Evolutionary conservation across 441 rosid species (phyloP), one percentile per base, ranked within the genome.

Genomic region (Pelargonium citronellum): DNA sequence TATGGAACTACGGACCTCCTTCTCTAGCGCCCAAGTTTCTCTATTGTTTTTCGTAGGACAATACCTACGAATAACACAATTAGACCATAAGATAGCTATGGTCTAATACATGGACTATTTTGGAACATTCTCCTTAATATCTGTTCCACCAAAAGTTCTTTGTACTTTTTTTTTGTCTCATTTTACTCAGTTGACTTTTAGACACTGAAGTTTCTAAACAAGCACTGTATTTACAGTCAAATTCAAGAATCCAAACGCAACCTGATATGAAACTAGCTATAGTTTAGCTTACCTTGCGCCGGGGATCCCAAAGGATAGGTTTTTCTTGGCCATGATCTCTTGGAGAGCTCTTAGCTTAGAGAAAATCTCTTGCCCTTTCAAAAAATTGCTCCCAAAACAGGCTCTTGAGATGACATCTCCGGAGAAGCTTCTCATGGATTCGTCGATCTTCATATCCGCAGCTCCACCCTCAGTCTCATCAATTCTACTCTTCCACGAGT

Each of bases 391-490:
- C 41, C 87, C 90, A 63, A 86, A 84, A 61, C 87, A 82, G 12
- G 86, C 87, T 75, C 77, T 79, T 8, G 90, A 86, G 63, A 86
- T 86, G 7, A 86, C 85, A 62, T 84, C 87, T 44, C 80, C 87
- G 15, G 86, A 84, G 78, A 84, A 86, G 69, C 79, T 78, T 71
- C 84, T 79, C 78, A 84, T 68, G 58, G 57, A 47, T 12, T 74
- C 73, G 46, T 83, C 85, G 46, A 84, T 79, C 66, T 68, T 81
- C 43, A 86, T 78, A 53, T 81, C 76, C 27, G 79, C 78, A 11
- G 65, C 41, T 71, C 85, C 86, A 47, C 82, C 76, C 0, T 69
- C 75, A 0, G 19, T 20, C 11, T 77, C 85, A 16, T 34, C 39
- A 34, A 83, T 76, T 37, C 12, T 68, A 27, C 44, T 67, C 22